These are phyloP conservation scores for Hemileia vastatrix DNA, from an alignment of 1,284 basidiomycete species.

Conservation along the genomic window DNA sequence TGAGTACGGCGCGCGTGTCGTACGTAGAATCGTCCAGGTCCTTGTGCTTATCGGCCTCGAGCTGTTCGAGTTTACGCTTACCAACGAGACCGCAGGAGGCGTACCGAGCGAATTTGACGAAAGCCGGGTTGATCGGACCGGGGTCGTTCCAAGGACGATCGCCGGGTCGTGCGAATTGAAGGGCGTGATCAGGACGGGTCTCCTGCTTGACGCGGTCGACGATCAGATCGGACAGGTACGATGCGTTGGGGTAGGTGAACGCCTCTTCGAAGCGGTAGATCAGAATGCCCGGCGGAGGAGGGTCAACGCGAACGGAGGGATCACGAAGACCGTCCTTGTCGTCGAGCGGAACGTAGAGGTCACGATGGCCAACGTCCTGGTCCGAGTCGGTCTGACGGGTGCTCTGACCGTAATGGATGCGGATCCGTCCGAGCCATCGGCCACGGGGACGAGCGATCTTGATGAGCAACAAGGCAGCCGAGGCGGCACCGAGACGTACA, in stretches of 20 bases:
- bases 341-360: constrained; percentile 72
- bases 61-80: constrained; percentile 52
- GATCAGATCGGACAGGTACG: constrained; percentile 63
- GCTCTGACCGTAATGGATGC: constrained; percentile 50
- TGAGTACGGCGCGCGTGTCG: constrained; percentile 57
- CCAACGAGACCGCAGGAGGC: not conserved
- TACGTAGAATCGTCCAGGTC: no score
- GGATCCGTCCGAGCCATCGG: constrained; percentile 73
- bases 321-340: constrained; percentile 55
- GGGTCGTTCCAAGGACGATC: constrained; percentile 96
- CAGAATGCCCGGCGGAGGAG: constrained; percentile 75
- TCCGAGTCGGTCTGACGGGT: constrained; percentile 45
- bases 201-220: constrained; percentile 70
- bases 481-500: constrained; percentile 71
- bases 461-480: constrained; percentile 71
- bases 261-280: constrained; percentile 91
- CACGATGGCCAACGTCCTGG: constrained; percentile 43
- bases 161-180: constrained; percentile 51
- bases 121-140: constrained; percentile 35
- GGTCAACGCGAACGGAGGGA: constrained; percentile 60
- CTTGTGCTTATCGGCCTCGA: constrained; percentile 49
- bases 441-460: constrained; percentile 86
- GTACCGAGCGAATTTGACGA: constrained; percentile 28
- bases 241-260: constrained; percentile 85
- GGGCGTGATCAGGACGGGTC: constrained; percentile 66